Evolutionary conservation across 2,329 filamentous ascomycete genomes (phyloP), one percentile per base, ranked within the genome.

Genomic region (Sarocladium brachiariae): DNA sequence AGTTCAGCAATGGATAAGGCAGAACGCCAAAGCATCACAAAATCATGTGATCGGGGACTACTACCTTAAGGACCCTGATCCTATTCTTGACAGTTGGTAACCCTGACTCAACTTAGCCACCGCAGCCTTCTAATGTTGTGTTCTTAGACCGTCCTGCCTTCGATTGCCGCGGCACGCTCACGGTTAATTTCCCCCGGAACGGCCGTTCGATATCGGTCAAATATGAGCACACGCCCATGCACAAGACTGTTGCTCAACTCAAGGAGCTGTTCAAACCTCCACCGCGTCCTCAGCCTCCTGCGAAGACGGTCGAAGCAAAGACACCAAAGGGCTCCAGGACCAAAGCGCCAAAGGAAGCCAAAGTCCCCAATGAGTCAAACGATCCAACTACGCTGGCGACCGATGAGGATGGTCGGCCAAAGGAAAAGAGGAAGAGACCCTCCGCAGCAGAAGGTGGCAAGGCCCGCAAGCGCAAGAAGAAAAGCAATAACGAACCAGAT

Each of bases 171-270:
- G 79, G 79, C 16, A 66, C 67, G 1, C 60, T 81, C 16, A 68
- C 63, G 2, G 68, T 83, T 38, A 60, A 68, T 1, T 81, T 83
- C 54, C 69, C 71, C 6, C 73, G 71, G 50, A 68, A 66, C 21
- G 70, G 65, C 25, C 71, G 72, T 27, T 63, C 67, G 8, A 73
- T 82, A 34, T 68, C 71, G 10, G 65, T 81, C 50, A 75, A 75
- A 52, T 81, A 81, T 56, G 71, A 76, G 27, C 79, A 83, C 56
- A 78, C 73, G 0, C 74, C 73, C 3, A 58, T 81, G n/a, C 79
- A 83, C 59, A 74, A 69, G 57, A 78, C 77, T 0, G 77, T 83
- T 4, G 70, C 64, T 1, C 64, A 81, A 43, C 62, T 80, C 21
- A 66, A 71, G 9, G 69, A 73, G 4, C 63, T 70, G 33, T 73